Evolutionary conservation across 768 basidiomycete species (phyloP).

Genomic region (Xerocomus spinulosus): DNA sequence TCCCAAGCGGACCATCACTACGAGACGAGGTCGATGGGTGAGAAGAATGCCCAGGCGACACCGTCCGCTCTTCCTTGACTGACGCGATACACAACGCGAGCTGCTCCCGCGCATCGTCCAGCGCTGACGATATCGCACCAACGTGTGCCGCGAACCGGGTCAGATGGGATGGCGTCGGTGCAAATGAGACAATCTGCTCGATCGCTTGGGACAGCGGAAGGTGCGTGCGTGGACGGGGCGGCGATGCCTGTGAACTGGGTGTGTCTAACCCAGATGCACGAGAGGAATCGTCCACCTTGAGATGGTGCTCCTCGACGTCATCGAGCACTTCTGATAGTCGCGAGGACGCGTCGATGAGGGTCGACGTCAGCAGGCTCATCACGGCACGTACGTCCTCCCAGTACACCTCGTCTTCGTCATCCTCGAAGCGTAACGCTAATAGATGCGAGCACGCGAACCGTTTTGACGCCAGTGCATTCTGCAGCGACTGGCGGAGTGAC

Average conservation of each 20-base stretch:
- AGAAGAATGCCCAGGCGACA: slow-evolving; percentile 17
- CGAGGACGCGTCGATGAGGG: slow-evolving; percentile 61
- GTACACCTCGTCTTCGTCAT: slow-evolving; percentile 69
- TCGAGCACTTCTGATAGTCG: slow-evolving; percentile 61
- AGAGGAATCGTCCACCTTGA: slow-evolving; percentile 43
- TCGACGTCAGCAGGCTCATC: slow-evolving; percentile 62
- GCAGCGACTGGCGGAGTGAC: slow-evolving; percentile 55
- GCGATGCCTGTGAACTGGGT: slow-evolving; percentile 16
- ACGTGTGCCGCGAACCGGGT: slow-evolving; percentile 70
- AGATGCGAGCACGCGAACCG: slow-evolving; percentile 78
- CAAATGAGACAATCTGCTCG: slow-evolving; percentile 45
- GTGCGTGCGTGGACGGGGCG: slow-evolving; percentile 11
- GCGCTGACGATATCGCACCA: slow-evolving; percentile 59
- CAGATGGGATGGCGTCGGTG: slow-evolving; percentile 68
- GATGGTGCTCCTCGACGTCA: slow-evolving; percentile 48
- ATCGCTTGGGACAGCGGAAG: slow-evolving; percentile 10
- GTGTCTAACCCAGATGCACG: slow-evolving; percentile 10
- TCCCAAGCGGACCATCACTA: slow-evolving; percentile 5
- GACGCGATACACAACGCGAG: slow-evolving; percentile 58
- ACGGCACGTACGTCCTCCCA: slow-evolving; percentile 84
- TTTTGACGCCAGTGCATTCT: slow-evolving; percentile 65
- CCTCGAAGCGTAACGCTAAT: slow-evolving; percentile 70
- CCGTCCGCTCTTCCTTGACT: slow-evolving; percentile 40
- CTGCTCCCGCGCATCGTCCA: slow-evolving; percentile 68
- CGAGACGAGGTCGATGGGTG: slow-evolving; percentile 20